phyloP scores from a whole-genome alignment of 306 rosid genomes.

The Castanea mollissima region DNA sequence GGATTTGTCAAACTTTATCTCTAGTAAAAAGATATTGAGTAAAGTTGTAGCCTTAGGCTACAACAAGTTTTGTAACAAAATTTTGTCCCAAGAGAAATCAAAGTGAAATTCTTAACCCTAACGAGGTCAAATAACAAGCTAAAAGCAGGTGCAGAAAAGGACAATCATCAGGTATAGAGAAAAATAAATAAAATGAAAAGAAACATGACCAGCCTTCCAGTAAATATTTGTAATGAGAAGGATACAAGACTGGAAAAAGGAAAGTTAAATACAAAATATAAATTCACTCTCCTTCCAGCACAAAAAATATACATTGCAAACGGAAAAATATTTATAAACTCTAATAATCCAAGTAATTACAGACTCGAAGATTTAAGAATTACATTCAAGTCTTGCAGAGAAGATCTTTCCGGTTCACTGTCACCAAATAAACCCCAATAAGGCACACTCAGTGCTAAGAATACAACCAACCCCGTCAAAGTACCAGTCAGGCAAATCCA shows the following conservation, averaged over 20 bases:
- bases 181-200: not conserved
- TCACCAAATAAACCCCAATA: not conserved
- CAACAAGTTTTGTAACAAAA: too few species aligned
- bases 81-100: too few species aligned
- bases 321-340: not conserved
- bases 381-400: not conserved
- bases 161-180: not conserved
- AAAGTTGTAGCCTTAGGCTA: too few species aligned
- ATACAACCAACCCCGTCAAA: too few species aligned
- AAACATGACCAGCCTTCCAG: not conserved
- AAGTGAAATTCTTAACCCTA: too few species aligned
- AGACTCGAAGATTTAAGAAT: not conserved
- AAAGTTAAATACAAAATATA: not conserved
- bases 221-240: not conserved
- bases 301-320: not conserved
- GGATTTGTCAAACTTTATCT: too few species aligned
- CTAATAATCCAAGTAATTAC: not conserved
- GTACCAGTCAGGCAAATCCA: too few species aligned
- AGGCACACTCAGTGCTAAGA: not conserved
- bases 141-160: too few species aligned
- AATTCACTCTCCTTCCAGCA: not conserved
- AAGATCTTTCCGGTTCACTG: not conserved
- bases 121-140: too few species aligned
- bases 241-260: not conserved
- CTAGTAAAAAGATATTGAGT: too few species aligned